Evolutionary conservation across 257 asterid species (phyloP), one percentile per base, ranked within the genome.

Genomic region (Jacaranda copaia): DNA sequence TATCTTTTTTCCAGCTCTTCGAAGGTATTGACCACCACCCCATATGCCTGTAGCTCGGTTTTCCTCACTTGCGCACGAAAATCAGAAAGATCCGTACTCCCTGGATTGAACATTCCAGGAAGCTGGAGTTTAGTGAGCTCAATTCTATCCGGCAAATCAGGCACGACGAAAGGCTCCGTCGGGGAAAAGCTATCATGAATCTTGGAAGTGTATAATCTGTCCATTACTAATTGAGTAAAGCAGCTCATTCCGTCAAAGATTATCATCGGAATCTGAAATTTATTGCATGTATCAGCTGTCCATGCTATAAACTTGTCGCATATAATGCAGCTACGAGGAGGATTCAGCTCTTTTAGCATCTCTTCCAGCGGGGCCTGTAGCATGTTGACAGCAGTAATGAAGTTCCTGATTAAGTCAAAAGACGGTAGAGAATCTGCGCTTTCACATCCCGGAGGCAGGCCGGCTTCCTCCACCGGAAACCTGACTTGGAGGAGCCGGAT

Each of bases 381-480:
- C 82, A 83, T 67, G 40, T 77, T 75, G 13, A 82, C 66, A 14
- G 91, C 93, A 1, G 0, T 2, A 13, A 60, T 73, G 85, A 85
- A 87, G 49, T 85, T 84, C 2, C 40, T 86, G 19, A 85, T 68
- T 0, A 82, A 57, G 57, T 58, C 18, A 4, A 76, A 81, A 0
- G 88, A 84, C 1, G 94, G 89, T 12, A 89, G 64, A 39, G 74
- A 57, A 20, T 89, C 94, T 48, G 79, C 72, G 56, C 83, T 89
- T 43, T 89, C 94, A 52, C 94, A 89, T 7, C 89, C 89, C 0
- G 73, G 69, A 0, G 94, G 92, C 52, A 87, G 68, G 25, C 94
- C 92, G 8, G 90, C 87, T 25, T 70, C 87, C 12, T 58, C 79
- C 2, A 78, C 64, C 11, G 94, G 94, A 13, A 89, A 85, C 2